Base-by-base conservation (phyloP, 331 rosid genomes). In the Malus hybrid region DNA sequence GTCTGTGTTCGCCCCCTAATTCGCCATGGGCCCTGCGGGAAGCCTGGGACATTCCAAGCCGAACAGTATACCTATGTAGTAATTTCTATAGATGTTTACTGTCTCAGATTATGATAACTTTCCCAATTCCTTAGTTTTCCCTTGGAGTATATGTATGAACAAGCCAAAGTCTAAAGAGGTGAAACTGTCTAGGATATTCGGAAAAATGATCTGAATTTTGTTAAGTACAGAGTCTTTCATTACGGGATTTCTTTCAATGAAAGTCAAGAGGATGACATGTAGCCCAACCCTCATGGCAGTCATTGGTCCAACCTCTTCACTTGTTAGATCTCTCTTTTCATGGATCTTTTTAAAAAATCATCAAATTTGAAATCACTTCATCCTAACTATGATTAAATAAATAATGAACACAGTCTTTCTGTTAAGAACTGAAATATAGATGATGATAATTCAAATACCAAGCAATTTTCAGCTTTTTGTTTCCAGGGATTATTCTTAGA, bases 1-100 rank as follows among this genome's bases (percentile, higher is more conserved):
- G 46, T 36, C 44, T 36, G 44, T 36, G 44, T 36, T 36, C 11
- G 44, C 44, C 44, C 44, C 3, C 11, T 8, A 36, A 36, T 36
- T 36, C 44, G 44, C 11, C 44, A 8, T 36, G 44, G 44, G 11
- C 44, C 44, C 46, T 39, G 46, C 4, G 46, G 12, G 46, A 39
- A 36, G 42, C 42, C 42, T 0, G 10, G 42, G 46, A 39, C 46
- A 39, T 39, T 39, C 46, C 46, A 39, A 39, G 46, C 46, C 46
- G 12, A 39, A 39, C 46, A 9, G 93, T 92, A 87, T 75, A 80
- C 18, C 5, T 61, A 1, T 62, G 18, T 28, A 10, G 28, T 57
- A 57, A 20, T 57, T 57, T 57, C 63, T 57, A 57, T 4, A 57
- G 63, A n/a, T 57, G 63, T 57, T 8, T 57, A 57, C 27, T 20